Conservation (phyloP, 192 early-diverging fungal species). For the Mortierella antarctica region DNA sequence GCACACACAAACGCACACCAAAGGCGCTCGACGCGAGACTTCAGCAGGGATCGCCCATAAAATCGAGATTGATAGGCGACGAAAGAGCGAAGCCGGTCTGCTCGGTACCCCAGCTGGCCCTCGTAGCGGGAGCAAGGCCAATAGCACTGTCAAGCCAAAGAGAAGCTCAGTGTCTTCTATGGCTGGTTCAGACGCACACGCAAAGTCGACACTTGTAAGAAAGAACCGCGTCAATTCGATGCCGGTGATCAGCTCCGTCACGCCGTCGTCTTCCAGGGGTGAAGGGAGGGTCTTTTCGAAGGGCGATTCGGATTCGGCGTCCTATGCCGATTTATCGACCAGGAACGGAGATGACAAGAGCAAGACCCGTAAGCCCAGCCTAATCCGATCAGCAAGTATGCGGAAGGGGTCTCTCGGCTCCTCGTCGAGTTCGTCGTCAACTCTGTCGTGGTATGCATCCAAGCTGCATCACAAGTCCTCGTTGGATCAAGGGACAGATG, state of each 20-base stretch:
- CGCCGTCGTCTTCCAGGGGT: neutral
- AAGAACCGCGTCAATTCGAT: conserved; percentile 34
- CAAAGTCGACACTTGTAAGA: conserved; percentile 1
- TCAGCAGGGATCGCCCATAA: conserved; percentile 39
- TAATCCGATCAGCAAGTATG: neutral
- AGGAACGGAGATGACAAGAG: conserved; percentile 1
- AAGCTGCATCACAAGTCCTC: conserved; percentile 39
- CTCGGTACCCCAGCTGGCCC: neutral
- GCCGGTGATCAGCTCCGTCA: conserved; percentile 11
- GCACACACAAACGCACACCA: conserved; percentile 78
- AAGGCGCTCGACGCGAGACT: conserved; percentile 39
- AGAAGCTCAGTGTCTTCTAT: conserved; percentile 21
- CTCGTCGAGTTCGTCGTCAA: conserved; percentile 15
- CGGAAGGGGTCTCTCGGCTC: conserved; percentile 20
- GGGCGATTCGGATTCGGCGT: neutral
- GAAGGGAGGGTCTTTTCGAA: too few species aligned
- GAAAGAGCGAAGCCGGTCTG: conserved; percentile 38
- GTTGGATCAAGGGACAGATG: neutral
- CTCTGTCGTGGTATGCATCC: conserved; percentile 50
- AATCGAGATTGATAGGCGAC: conserved; percentile 30
- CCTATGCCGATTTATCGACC: neutral
- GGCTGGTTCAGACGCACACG: conserved; percentile 9
- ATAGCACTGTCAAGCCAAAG: conserved; percentile 5
- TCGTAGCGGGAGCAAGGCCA: conserved; percentile 1
- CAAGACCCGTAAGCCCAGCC: conserved; percentile 9